Evolutionary conservation across 2,329 filamentous ascomycete species (phyloP).

Genomic region (Emydomyces testavorans): DNA sequence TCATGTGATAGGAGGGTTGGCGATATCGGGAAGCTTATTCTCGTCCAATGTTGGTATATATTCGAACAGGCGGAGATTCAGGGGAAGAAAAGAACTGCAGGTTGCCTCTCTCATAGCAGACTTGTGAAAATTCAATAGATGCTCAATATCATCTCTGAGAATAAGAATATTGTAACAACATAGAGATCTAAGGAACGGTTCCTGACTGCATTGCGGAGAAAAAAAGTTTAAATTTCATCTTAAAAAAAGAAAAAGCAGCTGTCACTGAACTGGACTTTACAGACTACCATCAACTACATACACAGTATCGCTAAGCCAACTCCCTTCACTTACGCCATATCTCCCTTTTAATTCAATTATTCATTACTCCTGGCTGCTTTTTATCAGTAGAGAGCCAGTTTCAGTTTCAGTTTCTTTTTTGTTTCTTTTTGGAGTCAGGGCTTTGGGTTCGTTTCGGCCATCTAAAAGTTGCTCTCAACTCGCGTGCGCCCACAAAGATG

Average conservation of each 20-base stretch:
- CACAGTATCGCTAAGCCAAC: too few relatives aligned
- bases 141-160: too few relatives aligned
- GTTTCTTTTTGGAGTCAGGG: slow-evolving; percentile 6
- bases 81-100: too few relatives aligned
- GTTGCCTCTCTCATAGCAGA: too few relatives aligned
- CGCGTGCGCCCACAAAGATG: slow-evolving; percentile 38
- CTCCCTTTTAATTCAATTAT: neutral
- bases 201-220: slow-evolving; percentile 1
- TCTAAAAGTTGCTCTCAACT: neutral
- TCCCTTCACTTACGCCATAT: too few relatives aligned
- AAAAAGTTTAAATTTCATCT: slow-evolving; percentile 6
- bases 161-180: too few relatives aligned
- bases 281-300: neutral
- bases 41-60: too few relatives aligned
- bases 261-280: slow-evolving; percentile 2
- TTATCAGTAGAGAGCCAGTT: neutral
- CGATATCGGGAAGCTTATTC: too few relatives aligned
- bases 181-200: too few relatives aligned
- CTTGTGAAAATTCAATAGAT: too few relatives aligned
- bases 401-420: slow-evolving; percentile 5
- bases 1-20: neutral
- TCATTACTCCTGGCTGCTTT: neutral
- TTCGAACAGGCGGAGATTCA: too few relatives aligned
- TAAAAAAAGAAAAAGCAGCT: slow-evolving; percentile 1
- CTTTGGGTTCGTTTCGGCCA: slow-evolving; percentile 4